phyloP scores from a whole-genome alignment of 2,329 filamentous ascomycete species.

The Trichoderma sp. region DNA sequence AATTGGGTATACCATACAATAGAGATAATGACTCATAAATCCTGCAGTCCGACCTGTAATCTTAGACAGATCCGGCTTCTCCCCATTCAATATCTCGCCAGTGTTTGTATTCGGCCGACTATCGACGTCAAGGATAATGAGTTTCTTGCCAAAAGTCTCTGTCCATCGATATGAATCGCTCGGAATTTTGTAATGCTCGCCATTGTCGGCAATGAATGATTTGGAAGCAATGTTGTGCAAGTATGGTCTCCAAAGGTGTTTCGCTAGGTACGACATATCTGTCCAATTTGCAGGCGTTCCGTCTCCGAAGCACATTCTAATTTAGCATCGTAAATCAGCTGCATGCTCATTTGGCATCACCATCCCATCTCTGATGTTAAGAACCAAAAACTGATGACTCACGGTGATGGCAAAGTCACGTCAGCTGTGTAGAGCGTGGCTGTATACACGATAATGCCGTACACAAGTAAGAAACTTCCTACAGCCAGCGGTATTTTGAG shows the following conservation, averaged over 20 bases:
- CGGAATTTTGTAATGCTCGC: neutral
- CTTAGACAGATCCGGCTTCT: neutral
- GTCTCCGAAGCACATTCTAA: neutral
- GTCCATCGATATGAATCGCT: neutral
- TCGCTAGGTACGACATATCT: neutral
- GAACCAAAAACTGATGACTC: neutral
- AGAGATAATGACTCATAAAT: neutral
- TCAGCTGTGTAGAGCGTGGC: neutral
- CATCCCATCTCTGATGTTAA: neutral
- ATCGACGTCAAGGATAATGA: neutral
- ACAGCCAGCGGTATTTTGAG: neutral
- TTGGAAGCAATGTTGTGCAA: neutral
- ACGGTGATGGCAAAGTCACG: neutral
- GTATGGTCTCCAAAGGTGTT: neutral
- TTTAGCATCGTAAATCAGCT: neutral
- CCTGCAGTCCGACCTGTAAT: neutral
- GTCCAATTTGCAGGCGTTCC: neutral
- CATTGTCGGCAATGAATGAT: neutral
- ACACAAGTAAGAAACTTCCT: neutral
- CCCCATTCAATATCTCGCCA: neutral
- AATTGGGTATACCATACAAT: neutral
- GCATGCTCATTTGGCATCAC: neutral
- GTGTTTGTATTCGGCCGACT: neutral
- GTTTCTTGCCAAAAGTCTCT: neutral
- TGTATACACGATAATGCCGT: neutral